These are phyloP conservation scores for Panicum miliaceum DNA, from an alignment of 176 grass and related monocot genomes.

Conservation along the genomic window DNA sequence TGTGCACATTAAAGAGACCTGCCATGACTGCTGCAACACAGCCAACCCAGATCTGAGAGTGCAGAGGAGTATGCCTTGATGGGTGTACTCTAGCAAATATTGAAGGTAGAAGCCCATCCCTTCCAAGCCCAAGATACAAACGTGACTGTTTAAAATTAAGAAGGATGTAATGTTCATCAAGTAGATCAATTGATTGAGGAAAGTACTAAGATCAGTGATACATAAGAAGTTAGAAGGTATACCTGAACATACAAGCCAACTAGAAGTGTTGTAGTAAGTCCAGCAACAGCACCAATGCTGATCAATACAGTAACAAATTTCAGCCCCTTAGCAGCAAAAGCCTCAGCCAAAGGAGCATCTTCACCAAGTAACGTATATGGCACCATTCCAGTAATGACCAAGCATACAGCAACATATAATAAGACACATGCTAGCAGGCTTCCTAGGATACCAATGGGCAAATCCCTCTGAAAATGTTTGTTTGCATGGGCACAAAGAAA, in stretches of 20 bases:
- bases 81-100: slow-evolving; percentile 87
- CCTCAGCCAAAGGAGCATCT: slow-evolving; percentile 94
- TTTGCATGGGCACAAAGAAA: slow-evolving; percentile 35
- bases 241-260: slow-evolving; percentile 99
- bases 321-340: slow-evolving; percentile 87
- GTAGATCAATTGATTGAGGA: slow-evolving; percentile 31
- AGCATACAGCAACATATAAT: slow-evolving; percentile 91
- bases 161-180: slow-evolving; percentile 39
- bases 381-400: slow-evolving; percentile 98
- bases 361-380: slow-evolving; percentile 83
- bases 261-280: slow-evolving; percentile 94
- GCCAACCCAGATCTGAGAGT: slow-evolving; percentile 98
- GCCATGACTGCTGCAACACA: slow-evolving; percentile 82
- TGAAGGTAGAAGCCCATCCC: slow-evolving; percentile 85
- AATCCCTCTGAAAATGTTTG: slow-evolving; percentile 67
- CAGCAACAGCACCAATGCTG: slow-evolving; percentile 89
- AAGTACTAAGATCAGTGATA: background rate
- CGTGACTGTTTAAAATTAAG: slow-evolving; percentile 68
- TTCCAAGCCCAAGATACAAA: slow-evolving; percentile 97
- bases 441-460: slow-evolving; percentile 87
- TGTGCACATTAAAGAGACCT: slow-evolving; percentile 83
- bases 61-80: slow-evolving; percentile 78
- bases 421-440: slow-evolving; percentile 80
- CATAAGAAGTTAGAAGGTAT: slow-evolving; percentile 27
- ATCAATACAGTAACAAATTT: slow-evolving; percentile 91